Evolutionary conservation across 1,139 yeast species (phyloP).

Genomic region (Yamadazyma spencermartinsiae): DNA sequence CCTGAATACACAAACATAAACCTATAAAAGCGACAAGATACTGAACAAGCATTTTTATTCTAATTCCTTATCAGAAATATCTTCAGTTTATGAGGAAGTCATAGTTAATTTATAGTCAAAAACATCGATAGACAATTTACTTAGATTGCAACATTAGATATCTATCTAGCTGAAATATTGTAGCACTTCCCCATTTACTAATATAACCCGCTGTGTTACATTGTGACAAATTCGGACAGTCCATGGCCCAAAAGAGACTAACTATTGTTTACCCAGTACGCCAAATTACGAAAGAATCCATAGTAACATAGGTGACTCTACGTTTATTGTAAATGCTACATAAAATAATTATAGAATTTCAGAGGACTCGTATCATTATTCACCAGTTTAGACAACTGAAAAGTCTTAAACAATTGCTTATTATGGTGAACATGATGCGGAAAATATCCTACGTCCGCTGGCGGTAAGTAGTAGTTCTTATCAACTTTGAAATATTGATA

Average conservation of each 20-base stretch:
- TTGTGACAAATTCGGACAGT: no score
- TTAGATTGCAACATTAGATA: background rate
- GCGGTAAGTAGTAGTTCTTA: conserved; percentile 1
- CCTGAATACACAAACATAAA: background rate
- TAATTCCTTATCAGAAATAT: no score
- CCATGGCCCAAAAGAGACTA: no score
- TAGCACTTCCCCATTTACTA: no score
- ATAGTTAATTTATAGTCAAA: background rate
- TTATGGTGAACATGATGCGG: conserved; percentile 2
- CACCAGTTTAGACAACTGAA: background rate
- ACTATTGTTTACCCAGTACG: no score
- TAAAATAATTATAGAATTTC: conserved; percentile 1
- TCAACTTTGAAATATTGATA: conserved; percentile 1
- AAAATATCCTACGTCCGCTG: conserved; percentile 1
- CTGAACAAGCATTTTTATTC: background rate
- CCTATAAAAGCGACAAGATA: background rate
- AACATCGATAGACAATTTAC: no score
- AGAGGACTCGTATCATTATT: background rate
- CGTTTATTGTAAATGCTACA: background rate
- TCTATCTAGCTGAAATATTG: background rate
- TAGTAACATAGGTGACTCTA: no score
- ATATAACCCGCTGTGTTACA: background rate
- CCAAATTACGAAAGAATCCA: no score
- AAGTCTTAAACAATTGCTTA: conserved; percentile 1
- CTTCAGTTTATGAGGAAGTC: no score